A percentile compares a stretch with the other conserved stretches of the same genome.
phyloP scores from a whole-genome alignment of 805 yeast species.

The Pichia nanzhaoensis region DNA sequence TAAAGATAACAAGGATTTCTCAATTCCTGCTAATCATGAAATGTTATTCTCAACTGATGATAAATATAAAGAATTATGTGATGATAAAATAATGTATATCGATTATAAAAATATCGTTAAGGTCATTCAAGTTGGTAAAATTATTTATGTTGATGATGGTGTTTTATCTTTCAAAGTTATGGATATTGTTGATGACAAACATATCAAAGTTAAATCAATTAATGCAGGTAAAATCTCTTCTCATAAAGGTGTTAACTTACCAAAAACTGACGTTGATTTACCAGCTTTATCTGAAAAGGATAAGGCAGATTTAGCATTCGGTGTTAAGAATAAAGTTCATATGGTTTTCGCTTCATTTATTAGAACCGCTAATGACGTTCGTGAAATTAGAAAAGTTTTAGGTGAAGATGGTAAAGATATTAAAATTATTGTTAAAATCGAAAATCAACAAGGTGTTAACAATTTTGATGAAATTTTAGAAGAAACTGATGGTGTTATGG shows the following conservation, averaged over 20 bases:
- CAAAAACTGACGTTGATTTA: conserved; percentile 97
- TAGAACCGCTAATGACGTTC: conserved; percentile 88
- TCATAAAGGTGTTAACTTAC: conserved; percentile 98
- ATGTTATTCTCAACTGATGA: conserved; percentile 93
- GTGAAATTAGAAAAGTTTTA: conserved; percentile 83
- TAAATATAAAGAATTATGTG: conserved; percentile 60
- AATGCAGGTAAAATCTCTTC: conserved; percentile 95
- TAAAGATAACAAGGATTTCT: conserved; percentile 66
- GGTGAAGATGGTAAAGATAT: conserved; percentile 96
- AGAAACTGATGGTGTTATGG: conserved; percentile 99
- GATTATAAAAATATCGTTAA: conserved; percentile 96
- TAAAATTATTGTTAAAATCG: conserved; percentile 95
- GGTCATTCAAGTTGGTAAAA: conserved; percentile 81
- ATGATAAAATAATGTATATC: conserved; percentile 76
- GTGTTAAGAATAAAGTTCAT: conserved; percentile 96
- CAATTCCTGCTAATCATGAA: conserved; percentile 79
- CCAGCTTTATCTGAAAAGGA: conserved; percentile 98
- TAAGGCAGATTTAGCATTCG: conserved; percentile 83
- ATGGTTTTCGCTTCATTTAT: conserved; percentile 98
- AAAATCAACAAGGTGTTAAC: conserved; percentile 99
- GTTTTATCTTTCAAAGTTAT: conserved; percentile 90
- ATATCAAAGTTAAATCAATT: conserved; percentile 80
- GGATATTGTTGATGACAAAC: conserved; percentile 71
- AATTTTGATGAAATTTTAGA: conserved; percentile 93
- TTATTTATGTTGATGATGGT: conserved; percentile 97